These are phyloP conservation scores for Cordyceps cicadae DNA, from an alignment of 2,329 filamentous ascomycete genomes.

Conservation along the genomic window DNA sequence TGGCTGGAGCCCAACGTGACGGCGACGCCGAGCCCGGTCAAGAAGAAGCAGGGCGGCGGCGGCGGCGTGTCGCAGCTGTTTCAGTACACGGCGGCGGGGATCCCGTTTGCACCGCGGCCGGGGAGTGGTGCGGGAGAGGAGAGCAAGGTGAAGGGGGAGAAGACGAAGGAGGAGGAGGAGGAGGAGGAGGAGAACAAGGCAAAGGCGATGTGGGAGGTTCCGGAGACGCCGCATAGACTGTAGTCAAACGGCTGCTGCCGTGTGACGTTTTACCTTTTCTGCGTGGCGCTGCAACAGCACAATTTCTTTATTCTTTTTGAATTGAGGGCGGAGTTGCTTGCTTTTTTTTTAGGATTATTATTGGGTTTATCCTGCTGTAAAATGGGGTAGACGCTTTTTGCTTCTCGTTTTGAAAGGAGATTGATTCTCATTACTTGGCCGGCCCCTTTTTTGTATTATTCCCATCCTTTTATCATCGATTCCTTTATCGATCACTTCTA, in stretches of 20 bases:
- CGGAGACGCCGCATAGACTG: constrained; percentile 18
- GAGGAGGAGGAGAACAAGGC: not conserved
- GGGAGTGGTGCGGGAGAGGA: not conserved
- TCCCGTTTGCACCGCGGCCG: constrained; percentile 37
- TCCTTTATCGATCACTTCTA: not conserved
- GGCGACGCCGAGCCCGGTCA: constrained; percentile 28
- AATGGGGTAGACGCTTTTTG: not conserved
- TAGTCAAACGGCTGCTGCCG: not conserved
- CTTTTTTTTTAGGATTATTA: not conserved
- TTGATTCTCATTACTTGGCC: not conserved
- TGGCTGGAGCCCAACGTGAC: constrained; percentile 44
- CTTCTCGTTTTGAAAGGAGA: not conserved
- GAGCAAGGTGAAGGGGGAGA: not conserved
- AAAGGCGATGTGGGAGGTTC: constrained; percentile 15
- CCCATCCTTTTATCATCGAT: not conserved
- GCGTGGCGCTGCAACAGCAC: too few relatives aligned
- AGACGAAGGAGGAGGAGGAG: not conserved
- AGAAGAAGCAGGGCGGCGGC: constrained; percentile 20
- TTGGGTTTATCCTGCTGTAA: not conserved
- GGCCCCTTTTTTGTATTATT: not conserved
- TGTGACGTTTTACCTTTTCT: not conserved
- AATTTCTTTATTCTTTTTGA: not conserved
- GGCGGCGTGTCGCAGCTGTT: constrained; percentile 20
- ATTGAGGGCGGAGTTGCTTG: not conserved
- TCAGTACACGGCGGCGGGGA: constrained; percentile 35